phyloP scores from a whole-genome alignment of 148 eudicot genomes.

The Diospyros kaki region DNA sequence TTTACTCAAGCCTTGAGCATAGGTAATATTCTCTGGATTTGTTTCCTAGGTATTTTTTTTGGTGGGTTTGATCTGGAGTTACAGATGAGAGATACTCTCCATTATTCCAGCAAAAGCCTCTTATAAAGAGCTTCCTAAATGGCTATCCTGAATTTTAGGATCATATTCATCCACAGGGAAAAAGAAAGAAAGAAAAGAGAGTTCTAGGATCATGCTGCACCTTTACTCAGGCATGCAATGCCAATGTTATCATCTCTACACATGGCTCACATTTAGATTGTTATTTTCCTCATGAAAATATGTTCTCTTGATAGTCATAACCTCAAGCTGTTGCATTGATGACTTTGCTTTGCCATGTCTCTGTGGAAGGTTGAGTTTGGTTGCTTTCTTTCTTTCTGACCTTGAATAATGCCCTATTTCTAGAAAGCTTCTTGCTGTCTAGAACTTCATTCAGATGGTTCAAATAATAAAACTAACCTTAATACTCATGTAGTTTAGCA shows the following conservation, averaged over 20 bases:
- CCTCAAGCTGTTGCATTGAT: neutral
- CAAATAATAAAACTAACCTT: neutral
- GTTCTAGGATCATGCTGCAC: neutral
- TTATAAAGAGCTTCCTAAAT: too few species aligned
- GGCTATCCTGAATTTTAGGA: too few species aligned
- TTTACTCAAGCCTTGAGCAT: slow-evolving; percentile 58
- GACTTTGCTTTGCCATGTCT: neutral
- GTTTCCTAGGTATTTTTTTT: neutral
- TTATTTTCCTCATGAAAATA: neutral
- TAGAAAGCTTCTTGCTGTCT: neutral
- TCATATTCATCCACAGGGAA: too few species aligned
- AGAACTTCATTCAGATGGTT: neutral
- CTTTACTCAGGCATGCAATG: neutral
- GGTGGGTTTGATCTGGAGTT: too few species aligned
- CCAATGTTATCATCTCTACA: neutral
- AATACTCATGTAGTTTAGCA: neutral
- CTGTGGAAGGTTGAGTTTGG: neutral
- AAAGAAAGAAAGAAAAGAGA: neutral
- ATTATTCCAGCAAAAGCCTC: too few species aligned
- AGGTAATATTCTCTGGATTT: slow-evolving; percentile 39
- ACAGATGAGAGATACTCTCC: too few species aligned
- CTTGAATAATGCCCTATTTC: neutral
- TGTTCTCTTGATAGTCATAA: neutral
- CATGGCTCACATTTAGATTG: neutral
- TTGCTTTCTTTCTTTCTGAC: neutral